Percentiles rank a stretch among this genome's conserved stretches.
These are phyloP conservation scores for Hevea brasiliensis DNA, from an alignment of 345 rosid genomes.

Conservation along the genomic window DNA sequence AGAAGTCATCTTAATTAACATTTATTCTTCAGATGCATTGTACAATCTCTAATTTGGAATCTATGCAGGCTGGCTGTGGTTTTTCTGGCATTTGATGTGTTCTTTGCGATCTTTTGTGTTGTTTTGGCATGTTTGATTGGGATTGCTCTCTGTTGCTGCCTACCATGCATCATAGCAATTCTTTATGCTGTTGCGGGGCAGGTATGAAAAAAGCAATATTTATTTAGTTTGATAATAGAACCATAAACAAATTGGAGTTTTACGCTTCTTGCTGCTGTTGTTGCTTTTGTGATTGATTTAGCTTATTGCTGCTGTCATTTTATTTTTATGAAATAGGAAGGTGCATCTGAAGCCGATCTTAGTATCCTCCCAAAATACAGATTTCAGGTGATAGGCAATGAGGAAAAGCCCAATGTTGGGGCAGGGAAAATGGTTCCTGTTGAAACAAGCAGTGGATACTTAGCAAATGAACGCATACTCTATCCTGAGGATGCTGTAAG, in stretches of 20 bases:
- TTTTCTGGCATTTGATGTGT: conserved; percentile 94
- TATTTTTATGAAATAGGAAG: conserved; percentile 57
- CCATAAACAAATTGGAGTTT: conserved; percentile 6
- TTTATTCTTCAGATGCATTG: not conserved
- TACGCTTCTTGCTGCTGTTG: not conserved
- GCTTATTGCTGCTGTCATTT: conserved; percentile 11
- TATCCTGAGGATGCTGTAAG: conserved; percentile 92
- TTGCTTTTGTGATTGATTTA: not conserved
- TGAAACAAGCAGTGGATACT: conserved; percentile 55
- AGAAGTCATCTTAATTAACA: too few species aligned
- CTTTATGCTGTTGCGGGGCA: conserved; percentile 97
- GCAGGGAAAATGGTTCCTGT: conserved; percentile 86
- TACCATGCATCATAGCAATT: conserved; percentile 94
- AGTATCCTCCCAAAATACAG: conserved; percentile 78
- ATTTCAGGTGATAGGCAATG: conserved; percentile 46
- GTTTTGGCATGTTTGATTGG: conserved; percentile 97
- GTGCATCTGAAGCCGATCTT: conserved; percentile 98
- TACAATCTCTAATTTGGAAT: conserved; percentile 30
- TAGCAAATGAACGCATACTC: conserved; percentile 67
- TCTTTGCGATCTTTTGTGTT: conserved; percentile 94
- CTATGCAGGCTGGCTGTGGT: conserved; percentile 92
- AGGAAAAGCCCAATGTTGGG: conserved; percentile 56
- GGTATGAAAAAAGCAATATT: conserved; percentile 41
- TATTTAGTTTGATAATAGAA: not conserved
- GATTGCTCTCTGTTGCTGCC: conserved; percentile 94